Evolutionary conservation across 257 asterid species (phyloP).

Genomic region (Nicotiana otophora): DNA sequence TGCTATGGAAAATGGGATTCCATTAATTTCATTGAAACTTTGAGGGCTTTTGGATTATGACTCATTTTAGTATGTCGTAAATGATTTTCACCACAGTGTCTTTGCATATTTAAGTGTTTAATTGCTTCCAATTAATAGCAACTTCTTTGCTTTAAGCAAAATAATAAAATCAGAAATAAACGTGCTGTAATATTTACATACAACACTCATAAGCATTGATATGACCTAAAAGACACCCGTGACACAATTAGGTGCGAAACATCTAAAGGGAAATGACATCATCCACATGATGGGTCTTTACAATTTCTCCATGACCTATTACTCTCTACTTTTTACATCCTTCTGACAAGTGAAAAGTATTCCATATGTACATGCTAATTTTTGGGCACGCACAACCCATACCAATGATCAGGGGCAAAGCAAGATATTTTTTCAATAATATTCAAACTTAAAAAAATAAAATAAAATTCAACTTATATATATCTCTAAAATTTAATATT

Average conservation of each 20-base stretch:
- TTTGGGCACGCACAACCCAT: too few species aligned
- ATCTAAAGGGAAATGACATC: not conserved
- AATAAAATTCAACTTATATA: too few species aligned
- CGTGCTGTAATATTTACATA: not conserved
- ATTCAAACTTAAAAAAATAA: too few species aligned
- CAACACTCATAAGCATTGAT: not conserved
- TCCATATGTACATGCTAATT: too few species aligned
- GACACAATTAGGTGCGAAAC: not conserved
- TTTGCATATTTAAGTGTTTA: not conserved
- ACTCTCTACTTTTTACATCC: not conserved
- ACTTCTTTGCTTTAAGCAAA: too few species aligned
- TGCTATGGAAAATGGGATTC: too few species aligned
- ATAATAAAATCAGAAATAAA: too few species aligned
- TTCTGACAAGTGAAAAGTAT: not conserved
- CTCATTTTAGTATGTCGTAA: not conserved
- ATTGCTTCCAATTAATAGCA: not conserved
- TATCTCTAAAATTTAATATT: too few species aligned
- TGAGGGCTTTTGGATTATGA: not conserved
- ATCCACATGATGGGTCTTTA: not conserved
- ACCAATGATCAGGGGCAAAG: too few species aligned
- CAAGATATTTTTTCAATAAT: too few species aligned
- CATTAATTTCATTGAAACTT: too few species aligned
- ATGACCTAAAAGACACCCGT: not conserved
- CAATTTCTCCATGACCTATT: not conserved
- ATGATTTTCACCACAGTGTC: not conserved